A percentile compares a stretch with the other conserved stretches of the same genome.
Conservation (phyloP, 106 monocot species). For the Dendrobium catenatum region DNA sequence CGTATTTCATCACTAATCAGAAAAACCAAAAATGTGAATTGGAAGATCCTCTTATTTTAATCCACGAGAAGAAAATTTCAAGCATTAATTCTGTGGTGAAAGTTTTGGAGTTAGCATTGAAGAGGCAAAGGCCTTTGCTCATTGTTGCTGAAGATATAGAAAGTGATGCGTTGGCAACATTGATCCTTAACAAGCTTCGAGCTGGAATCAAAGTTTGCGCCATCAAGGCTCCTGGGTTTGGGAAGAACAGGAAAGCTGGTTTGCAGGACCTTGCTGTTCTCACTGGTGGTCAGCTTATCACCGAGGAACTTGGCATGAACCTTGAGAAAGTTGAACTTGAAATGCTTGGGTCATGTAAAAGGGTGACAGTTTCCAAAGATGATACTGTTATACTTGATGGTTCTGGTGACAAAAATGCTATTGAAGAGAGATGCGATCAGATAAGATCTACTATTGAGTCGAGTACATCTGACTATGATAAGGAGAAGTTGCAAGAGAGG, state of each 20-base stretch:
- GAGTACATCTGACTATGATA: conserved; percentile 70
- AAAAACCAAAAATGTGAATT: conserved; percentile 97
- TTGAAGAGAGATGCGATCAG: conserved; percentile 92
- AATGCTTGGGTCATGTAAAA: conserved; percentile 93
- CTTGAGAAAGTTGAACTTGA: conserved; percentile 81
- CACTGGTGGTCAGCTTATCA: conserved; percentile 84
- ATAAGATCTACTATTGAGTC: conserved; percentile 51
- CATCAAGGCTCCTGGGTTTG: conserved; percentile 93
- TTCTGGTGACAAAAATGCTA: conserved; percentile 88
- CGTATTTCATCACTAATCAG: conserved; percentile 90
- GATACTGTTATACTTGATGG: conserved; percentile 95
- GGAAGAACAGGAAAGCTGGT: conserved; percentile 76
- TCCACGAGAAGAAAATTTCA: conserved; percentile 87
- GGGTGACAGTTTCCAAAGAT: conserved; percentile 95
- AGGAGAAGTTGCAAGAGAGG: conserved; percentile 67
- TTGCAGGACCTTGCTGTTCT: conserved; percentile 81
- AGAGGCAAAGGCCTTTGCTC: conserved; percentile 88
- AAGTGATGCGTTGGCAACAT: conserved; percentile 67
- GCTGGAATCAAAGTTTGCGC: conserved; percentile 94
- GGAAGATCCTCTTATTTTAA: conserved; percentile 79
- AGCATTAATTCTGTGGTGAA: conserved; percentile 69
- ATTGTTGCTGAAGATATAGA: conserved; percentile 82
- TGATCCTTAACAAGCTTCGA: conserved; percentile 85
- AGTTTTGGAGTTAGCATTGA: conserved; percentile 67
- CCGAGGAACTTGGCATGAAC: conserved; percentile 98